Evolutionary conservation across 805 yeast genomes (phyloP).

Genomic region (Saturnispora silvae): DNA sequence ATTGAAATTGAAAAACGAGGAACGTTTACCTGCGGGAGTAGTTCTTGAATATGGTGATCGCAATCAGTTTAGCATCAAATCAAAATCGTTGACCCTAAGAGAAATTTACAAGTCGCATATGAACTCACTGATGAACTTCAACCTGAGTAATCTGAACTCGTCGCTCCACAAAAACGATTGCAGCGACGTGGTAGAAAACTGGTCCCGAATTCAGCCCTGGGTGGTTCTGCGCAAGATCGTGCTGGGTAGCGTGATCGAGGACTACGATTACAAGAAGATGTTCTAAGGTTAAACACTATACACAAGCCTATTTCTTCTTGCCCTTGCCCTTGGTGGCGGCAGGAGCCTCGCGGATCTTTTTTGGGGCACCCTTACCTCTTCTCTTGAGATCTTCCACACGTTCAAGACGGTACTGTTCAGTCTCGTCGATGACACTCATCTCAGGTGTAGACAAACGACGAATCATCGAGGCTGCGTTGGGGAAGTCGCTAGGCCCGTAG

Average conservation of each 20-base stretch:
- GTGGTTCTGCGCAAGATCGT: conserved; percentile 16
- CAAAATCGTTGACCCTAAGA: conserved; percentile 20
- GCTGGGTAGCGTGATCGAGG: conserved; percentile 22
- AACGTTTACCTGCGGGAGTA: conserved; percentile 46
- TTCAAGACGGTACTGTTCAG: conserved; percentile 57
- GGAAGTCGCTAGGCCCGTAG: conserved; percentile 65
- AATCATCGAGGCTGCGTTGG: conserved; percentile 36
- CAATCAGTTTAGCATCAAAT: conserved; percentile 16
- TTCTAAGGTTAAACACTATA: conserved; percentile 16
- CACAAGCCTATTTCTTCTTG: too few relatives aligned
- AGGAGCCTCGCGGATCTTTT: conserved; percentile 48
- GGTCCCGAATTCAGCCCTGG: conserved; percentile 19
- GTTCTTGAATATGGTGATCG: conserved; percentile 20
- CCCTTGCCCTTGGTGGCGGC: conserved; percentile 28
- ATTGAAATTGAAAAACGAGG: conserved; percentile 69
- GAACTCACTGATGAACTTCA: conserved; percentile 22
- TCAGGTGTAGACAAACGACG: conserved; percentile 19
- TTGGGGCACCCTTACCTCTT: conserved; percentile 86
- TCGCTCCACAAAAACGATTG: conserved; percentile 7
- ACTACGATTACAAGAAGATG: conserved; percentile 24
- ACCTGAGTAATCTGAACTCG: conserved; percentile 17
- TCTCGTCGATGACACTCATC: conserved; percentile 46
- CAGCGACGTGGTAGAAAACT: conserved; percentile 17
- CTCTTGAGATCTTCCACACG: conserved; percentile 59
- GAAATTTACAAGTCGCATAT: conserved; percentile 23